Percentiles rank a stretch among this genome's conserved stretches.
Evolutionary conservation across 805 yeast genomes (phyloP).

Genomic region (Ogataea dorogensis): DNA sequence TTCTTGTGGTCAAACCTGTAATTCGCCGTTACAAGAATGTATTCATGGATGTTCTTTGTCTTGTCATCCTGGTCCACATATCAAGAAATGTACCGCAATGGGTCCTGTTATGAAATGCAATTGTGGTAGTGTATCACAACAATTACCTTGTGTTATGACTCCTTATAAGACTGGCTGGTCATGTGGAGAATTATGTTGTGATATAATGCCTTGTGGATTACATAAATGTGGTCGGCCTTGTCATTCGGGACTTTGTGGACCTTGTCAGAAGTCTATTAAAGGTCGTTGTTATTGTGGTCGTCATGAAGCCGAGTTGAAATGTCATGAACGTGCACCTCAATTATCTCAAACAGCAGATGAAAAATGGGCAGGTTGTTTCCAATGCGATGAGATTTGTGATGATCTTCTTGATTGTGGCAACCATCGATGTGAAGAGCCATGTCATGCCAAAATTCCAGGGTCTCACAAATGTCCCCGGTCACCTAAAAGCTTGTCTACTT

Average conservation of each 20-base stretch:
- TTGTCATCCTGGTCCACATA: conserved; percentile 92
- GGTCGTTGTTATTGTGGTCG: conserved; percentile 77
- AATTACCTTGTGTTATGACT: conserved; percentile 70
- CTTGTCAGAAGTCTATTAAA: conserved; percentile 50
- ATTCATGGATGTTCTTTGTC: conserved; percentile 70
- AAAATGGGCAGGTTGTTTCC: conserved; percentile 50
- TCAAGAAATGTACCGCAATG: conserved; percentile 68
- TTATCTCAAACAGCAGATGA: conserved; percentile 25
- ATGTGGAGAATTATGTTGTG: conserved; percentile 62
- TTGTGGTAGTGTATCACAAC: conserved; percentile 69
- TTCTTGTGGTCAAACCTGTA: conserved; percentile 86
- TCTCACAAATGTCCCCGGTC: conserved; percentile 55
- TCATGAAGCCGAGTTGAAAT: conserved; percentile 40
- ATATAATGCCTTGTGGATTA: conserved; percentile 64
- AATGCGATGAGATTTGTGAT: conserved; percentile 46
- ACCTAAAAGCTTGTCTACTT: conserved; percentile 57
- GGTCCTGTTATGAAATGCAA: conserved; percentile 69
- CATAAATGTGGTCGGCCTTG: conserved; percentile 66
- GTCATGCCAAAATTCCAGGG: conserved; percentile 48
- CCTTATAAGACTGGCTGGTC: conserved; percentile 67
- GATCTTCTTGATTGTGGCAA: conserved; percentile 60
- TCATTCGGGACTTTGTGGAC: conserved; percentile 83
- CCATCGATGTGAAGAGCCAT: conserved; percentile 48
- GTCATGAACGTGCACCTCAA: conserved; percentile 44
- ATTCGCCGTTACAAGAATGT: conserved; percentile 52